A percentile compares a stretch with the other conserved stretches of the same genome.
Evolutionary conservation across 208 protist species (phyloP).

Genomic region (Naegleria gruberi): DNA sequence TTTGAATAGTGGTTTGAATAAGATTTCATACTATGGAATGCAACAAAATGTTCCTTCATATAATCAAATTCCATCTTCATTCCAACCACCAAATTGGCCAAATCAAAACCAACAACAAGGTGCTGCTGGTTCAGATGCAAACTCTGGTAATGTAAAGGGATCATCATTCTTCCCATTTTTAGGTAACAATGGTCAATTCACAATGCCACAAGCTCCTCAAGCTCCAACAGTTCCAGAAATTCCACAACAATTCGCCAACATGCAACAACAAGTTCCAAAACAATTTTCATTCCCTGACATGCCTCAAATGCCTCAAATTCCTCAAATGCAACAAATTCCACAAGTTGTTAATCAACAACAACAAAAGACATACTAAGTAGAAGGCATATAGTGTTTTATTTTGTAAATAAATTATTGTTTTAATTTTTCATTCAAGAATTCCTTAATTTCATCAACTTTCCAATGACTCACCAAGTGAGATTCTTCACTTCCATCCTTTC

Average conservation of each 20-base stretch:
- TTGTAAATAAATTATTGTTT: not conserved
- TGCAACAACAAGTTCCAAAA: not conserved
- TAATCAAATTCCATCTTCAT: not conserved
- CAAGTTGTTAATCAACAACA: no score
- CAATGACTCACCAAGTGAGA: not conserved
- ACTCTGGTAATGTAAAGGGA: not conserved
- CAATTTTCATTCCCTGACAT: not conserved
- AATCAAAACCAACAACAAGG: not conserved
- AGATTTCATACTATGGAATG: not conserved
- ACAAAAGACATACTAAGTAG: no score
- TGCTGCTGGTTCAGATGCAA: not conserved
- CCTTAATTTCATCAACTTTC: not conserved
- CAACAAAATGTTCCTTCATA: not conserved
- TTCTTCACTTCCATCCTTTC: not conserved
- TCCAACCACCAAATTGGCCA: no score
- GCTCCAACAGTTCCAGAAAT: not conserved
- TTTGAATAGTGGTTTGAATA: not conserved
- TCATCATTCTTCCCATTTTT: no score
- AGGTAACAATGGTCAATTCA: no score
- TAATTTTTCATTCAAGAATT: slow-evolving; percentile 1
- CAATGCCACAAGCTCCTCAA: not conserved
- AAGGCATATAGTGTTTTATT: no score
- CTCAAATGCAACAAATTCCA: not conserved
- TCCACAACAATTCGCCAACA: not conserved
- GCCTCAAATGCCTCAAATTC: not conserved